A percentile compares a stretch with the other conserved stretches of the same genome.
Conservation (phyloP, 1,139 yeast genomes). For the Protomyces pachydermus region DNA sequence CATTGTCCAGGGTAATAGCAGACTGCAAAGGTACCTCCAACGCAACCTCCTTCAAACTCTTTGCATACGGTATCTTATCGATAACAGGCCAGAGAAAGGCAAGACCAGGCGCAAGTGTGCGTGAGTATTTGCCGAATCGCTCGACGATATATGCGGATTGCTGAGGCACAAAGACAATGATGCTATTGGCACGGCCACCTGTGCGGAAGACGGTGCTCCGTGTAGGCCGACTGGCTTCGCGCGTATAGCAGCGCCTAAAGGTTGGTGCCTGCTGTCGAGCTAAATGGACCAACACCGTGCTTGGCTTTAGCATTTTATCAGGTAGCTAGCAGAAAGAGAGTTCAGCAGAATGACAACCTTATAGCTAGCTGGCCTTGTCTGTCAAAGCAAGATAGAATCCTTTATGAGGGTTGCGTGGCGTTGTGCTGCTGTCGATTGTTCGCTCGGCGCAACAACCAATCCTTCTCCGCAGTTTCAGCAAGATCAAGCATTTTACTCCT, state of each 20-base stretch:
- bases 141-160: constrained; percentile 90
- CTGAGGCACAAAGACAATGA: constrained; percentile 76
- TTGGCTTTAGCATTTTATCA: not conserved
- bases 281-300: not conserved
- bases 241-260: not conserved
- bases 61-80: constrained; percentile 74
- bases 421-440: no score
- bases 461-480: not conserved
- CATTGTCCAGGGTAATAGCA: constrained; percentile 83
- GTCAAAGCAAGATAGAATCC: no score
- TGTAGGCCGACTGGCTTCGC: not conserved
- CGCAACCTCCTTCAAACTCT: constrained; percentile 74
- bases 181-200: constrained; percentile 50
- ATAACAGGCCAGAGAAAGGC: constrained; percentile 67
- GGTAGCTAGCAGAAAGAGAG: not conserved
- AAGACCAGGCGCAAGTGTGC: constrained; percentile 69
- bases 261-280: not conserved
- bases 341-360: no score
- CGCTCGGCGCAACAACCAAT: not conserved
- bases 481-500: not conserved
- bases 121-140: constrained; percentile 78
- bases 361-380: no score
- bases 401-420: no score
- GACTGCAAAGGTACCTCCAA: constrained; percentile 78
- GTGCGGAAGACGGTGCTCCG: not conserved